These are phyloP conservation scores for Rhodamnia rubescens DNA, from an alignment of 345 rosid species.

Conservation along the genomic window DNA sequence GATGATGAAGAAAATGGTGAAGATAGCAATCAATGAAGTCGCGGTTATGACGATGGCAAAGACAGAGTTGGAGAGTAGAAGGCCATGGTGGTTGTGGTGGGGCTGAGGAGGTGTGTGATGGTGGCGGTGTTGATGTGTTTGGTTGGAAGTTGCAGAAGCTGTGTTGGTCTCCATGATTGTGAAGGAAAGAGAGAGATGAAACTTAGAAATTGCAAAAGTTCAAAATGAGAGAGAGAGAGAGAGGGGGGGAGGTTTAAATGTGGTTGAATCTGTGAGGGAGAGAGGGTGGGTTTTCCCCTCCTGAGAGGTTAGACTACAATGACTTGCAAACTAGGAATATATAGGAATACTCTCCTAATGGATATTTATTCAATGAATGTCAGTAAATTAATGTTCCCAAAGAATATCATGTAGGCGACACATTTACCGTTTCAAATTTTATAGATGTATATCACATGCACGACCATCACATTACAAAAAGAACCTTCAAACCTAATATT, in stretches of 20 bases:
- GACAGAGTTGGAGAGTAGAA: conserved; percentile 5
- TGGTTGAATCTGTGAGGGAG: background rate
- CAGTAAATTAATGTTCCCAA: background rate
- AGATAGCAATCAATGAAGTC: conserved; percentile 23
- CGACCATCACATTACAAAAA: background rate
- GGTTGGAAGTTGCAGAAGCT: background rate
- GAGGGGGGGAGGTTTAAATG: background rate
- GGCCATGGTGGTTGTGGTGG: background rate
- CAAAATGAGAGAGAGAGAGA: background rate
- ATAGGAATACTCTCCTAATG: background rate
- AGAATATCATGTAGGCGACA: background rate
- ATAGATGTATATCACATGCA: background rate
- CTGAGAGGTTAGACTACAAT: background rate
- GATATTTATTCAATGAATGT: background rate
- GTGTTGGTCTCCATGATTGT: background rate
- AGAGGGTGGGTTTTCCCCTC: background rate
- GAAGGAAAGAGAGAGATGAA: background rate
- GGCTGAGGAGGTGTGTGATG: background rate
- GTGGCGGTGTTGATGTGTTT: background rate
- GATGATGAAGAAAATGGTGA: conserved; percentile 29
- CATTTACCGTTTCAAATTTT: background rate
- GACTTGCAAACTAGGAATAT: background rate
- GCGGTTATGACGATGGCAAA: conserved; percentile 28
- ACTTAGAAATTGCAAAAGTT: background rate
- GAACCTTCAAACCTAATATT: background rate